Evolutionary conservation across 2,329 filamentous ascomycete genomes (phyloP), one percentile per base, ranked within the genome.

Genomic region (Ceratocystis destructans): DNA sequence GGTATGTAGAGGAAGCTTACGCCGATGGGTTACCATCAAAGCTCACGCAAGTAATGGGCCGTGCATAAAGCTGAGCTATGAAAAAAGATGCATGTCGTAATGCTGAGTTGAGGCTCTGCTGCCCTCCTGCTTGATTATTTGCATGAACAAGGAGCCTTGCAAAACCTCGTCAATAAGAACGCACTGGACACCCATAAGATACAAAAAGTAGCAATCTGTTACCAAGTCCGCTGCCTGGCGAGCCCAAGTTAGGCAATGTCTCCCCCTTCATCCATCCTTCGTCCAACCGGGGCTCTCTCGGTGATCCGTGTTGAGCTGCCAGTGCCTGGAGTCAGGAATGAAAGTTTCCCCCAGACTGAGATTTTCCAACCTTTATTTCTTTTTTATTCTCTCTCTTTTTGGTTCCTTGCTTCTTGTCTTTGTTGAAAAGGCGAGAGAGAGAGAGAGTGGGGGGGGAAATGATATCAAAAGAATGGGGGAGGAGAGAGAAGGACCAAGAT

Each of bases 291-390:
- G 10, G 53, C 22, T 28, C 53, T 28, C 53, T 22, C 22, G 20
- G 53, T 57, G 53, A 28, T 31, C 53, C 31, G 53, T 57, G 53
- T 33, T 31, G 53, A 57, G 53, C 53, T 57, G 53, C 53, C 53
- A 57, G 53, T 57, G 10, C 53, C 22, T 33, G 53, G 53, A 5
- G 5, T 31, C 17, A 33, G 20, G 53, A 57, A 57, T 57, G 53
- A 33, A 28, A 28, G 53, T 57, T 57, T 57, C 53, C 53, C 28
- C 53, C 53, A 31, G 28, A 50, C 48, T 31, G 4, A 57, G 22
- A 57, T 57, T 57, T 31, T 31, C 53, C 15, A 57, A 12, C 22
- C 22, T 57, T 57, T 31, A 57, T 57, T 57, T 31, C 12, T 17
- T 28, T n/a, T 20, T 25, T n/a, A 50, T 50, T 20, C 22, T 20